phyloP scores from a whole-genome alignment of 192 early-diverging fungal species.

The Gamsiella multidivaricata region DNA sequence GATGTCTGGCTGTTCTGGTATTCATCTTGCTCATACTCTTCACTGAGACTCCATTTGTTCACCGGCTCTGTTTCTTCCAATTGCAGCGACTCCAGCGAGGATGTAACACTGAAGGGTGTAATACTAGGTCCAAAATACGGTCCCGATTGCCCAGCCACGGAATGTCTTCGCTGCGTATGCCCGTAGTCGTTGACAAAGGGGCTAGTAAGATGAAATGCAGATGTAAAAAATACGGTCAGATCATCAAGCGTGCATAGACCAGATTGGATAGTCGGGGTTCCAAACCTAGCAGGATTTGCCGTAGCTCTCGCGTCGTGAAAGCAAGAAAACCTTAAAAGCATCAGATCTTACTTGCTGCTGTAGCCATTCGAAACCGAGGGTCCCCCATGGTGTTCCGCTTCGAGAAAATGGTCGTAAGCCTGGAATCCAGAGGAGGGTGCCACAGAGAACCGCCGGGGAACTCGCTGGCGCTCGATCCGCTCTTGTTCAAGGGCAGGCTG shows the following conservation, averaged over 20 bases:
- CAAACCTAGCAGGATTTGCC: not conserved
- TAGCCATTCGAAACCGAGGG: not conserved
- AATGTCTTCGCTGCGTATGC: constrained; percentile 61
- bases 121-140: constrained; percentile 45
- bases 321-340: not conserved
- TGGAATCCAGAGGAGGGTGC: constrained; percentile 47
- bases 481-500: not conserved
- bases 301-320: not conserved
- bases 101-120: constrained; percentile 31
- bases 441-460: constrained; percentile 28
- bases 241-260: not conserved
- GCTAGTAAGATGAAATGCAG: not conserved
- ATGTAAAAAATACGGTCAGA: not conserved
- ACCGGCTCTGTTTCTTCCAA: constrained; percentile 24
- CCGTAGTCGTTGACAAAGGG: constrained; percentile 18
- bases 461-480: constrained; percentile 6
- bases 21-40: constrained; percentile 51
- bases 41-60: constrained; percentile 30
- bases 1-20: constrained; percentile 28
- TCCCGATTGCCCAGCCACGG: constrained; percentile 59
- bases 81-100: constrained; percentile 47
- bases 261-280: constrained; percentile 2
- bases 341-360: constrained; percentile 7
- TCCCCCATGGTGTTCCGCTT: constrained; percentile 13
- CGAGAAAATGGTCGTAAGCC: constrained; percentile 37